Conservation (phyloP, 2,329 filamentous ascomycete genomes). For the Ampelomyces quisqualis region DNA sequence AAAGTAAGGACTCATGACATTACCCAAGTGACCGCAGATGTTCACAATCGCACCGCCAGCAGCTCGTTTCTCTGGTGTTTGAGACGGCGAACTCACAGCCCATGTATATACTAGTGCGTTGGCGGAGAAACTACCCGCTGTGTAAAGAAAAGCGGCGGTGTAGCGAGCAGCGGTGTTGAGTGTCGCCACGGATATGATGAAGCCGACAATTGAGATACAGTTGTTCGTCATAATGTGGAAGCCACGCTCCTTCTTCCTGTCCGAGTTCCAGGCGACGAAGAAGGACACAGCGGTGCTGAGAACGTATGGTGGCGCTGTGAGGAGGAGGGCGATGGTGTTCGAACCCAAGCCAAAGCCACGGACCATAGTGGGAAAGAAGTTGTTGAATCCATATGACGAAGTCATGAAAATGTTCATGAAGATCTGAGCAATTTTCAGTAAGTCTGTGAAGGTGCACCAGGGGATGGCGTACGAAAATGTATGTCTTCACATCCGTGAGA, state of each 20-base stretch:
- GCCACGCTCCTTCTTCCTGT: slow-evolving; percentile 12
- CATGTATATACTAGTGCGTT: slow-evolving; percentile 43
- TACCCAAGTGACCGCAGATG: slow-evolving; percentile 43
- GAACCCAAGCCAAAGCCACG: slow-evolving; percentile 12
- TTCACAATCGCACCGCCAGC: slow-evolving; percentile 42
- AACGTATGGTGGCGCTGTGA: slow-evolving; percentile 15
- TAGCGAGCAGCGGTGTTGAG: slow-evolving; percentile 17
- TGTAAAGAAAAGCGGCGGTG: slow-evolving; percentile 36
- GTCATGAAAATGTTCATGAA: slow-evolving; percentile 17
- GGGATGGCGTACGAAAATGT: slow-evolving; percentile 3
- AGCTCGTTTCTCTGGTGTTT: slow-evolving; percentile 46
- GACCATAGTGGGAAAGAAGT: slow-evolving; percentile 17
- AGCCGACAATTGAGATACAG: slow-evolving; percentile 11
- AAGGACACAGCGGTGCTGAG: slow-evolving; percentile 14
- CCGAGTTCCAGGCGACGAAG: slow-evolving; percentile 9
- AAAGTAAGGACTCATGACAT: slow-evolving; percentile 47
- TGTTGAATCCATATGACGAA: slow-evolving; percentile 11
- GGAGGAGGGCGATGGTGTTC: slow-evolving; percentile 9
- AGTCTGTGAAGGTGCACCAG: not conserved
- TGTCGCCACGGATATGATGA: slow-evolving; percentile 17
- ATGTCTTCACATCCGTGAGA: slow-evolving; percentile 9
- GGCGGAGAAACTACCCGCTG: slow-evolving; percentile 36
- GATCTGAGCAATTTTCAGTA: slow-evolving; percentile 2
- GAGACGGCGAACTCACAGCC: slow-evolving; percentile 37
- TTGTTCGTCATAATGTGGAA: slow-evolving; percentile 16